phyloP scores from a whole-genome alignment of 352 stramenopile genomes.

The Peronosclerospora sorghi region DNA sequence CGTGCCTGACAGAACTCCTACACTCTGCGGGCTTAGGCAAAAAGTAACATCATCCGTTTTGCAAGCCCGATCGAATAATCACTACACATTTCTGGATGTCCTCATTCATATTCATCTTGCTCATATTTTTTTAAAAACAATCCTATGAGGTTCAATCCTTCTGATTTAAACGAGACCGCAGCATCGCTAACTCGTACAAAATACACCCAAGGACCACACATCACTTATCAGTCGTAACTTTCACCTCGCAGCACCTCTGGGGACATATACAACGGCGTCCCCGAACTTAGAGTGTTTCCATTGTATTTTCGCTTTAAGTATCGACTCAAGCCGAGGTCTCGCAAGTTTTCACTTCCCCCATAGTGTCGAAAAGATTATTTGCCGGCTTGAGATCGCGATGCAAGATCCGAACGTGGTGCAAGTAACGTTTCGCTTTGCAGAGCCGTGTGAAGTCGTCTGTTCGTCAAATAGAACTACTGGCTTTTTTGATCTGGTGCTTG shows the following conservation, averaged over 20 bases:
- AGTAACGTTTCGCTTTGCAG: conserved; percentile 71
- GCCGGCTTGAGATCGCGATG: conserved; percentile 91
- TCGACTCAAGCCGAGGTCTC: conserved; percentile 64
- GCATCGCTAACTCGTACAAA: conserved; percentile 92
- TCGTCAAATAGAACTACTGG: conserved; percentile 84
- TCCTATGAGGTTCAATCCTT: conserved; percentile 84
- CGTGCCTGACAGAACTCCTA: conserved; percentile 37
- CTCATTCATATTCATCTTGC: conserved; percentile 75
- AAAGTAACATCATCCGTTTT: conserved; percentile 65
- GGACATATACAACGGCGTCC: conserved; percentile 92
- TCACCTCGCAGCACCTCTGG: conserved; percentile 89
- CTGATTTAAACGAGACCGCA: conserved; percentile 89
- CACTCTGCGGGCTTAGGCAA: conserved; percentile 49
- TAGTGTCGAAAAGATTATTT: conserved; percentile 89
- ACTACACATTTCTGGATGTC: conserved; percentile 51
- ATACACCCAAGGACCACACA: conserved; percentile 92
- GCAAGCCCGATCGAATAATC: conserved; percentile 41
- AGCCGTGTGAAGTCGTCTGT: conserved; percentile 85
- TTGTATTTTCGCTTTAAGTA: conserved; percentile 71
- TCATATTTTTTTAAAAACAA: conserved; percentile 91
- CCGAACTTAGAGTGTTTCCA: conserved; percentile 87
- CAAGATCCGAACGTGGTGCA: conserved; percentile 88
- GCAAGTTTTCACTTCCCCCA: conserved; percentile 87
- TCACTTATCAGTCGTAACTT: conserved; percentile 93
- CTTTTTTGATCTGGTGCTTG: conserved; percentile 88